A percentile compares a stretch with the other conserved stretches of the same genome.
Evolutionary conservation across 2,329 filamentous ascomycete genomes (phyloP).

Genomic region (Pochonia chlamydosporia): DNA sequence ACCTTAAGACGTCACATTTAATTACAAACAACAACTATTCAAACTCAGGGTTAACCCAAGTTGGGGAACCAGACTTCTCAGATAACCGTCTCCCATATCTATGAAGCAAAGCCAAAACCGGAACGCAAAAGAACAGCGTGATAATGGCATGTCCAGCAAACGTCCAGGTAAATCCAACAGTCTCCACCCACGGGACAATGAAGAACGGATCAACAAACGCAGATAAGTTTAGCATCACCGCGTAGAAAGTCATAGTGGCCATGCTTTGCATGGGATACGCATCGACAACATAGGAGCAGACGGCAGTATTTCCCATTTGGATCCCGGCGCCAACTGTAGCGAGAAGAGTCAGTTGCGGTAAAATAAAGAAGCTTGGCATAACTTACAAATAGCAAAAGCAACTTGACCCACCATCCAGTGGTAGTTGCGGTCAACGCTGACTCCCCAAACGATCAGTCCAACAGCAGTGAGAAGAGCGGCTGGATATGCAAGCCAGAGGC

Average conservation of each 20-base stretch:
- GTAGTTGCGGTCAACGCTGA: conserved; percentile 44
- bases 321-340: conserved; percentile 46
- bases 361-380: not conserved
- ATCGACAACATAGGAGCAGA: conserved; percentile 49
- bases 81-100: not conserved
- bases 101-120: conserved; percentile 26
- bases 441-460: conserved; percentile 48
- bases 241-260: conserved; percentile 48
- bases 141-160: conserved; percentile 44
- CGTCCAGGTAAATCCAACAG: conserved; percentile 43
- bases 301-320: conserved; percentile 50
- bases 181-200: conserved; percentile 40
- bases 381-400: conserved; percentile 46
- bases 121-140: conserved; percentile 31
- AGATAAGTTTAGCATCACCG: conserved; percentile 45
- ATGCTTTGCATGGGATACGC: conserved; percentile 49
- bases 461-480: conserved; percentile 40
- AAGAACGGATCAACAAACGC: conserved; percentile 43
- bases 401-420: conserved; percentile 54
- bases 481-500: conserved; percentile 50
- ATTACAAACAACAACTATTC: too few relatives aligned
- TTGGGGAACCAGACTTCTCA: not conserved
- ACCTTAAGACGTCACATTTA: too few relatives aligned
- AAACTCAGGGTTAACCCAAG: conserved; percentile 3
- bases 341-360: not conserved